Evolutionary conservation across 1,284 basidiomycete genomes (phyloP), one percentile per base, ranked within the genome.

Genomic region (Hymenochaete sp.): DNA sequence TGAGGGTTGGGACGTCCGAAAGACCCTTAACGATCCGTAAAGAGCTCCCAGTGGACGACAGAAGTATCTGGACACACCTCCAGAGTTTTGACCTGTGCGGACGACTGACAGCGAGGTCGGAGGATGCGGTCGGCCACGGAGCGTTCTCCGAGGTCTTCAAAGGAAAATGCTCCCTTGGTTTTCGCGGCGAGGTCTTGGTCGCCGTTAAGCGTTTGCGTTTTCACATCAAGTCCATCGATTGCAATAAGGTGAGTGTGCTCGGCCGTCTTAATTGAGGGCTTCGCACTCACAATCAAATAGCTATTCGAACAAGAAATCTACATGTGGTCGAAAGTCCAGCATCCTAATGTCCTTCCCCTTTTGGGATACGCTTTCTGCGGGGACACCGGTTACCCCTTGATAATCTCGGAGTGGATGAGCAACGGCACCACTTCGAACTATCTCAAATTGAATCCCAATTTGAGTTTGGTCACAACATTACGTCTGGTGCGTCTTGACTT

Each of bases 321-420:
- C 3, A 32, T 50, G 13, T 50, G 49, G 49, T 38, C 49, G 4
- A 44, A 38, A 28, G 40, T 50, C 18, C 5, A 43, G 25, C 42
- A 50, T 38, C 18, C 39, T 14, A 50, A 50, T 18, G 25, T 50
- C n/a, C 39, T 50, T 8, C 49, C 45, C 13, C 40, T 50, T 14
- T 38, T 43, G 5, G 49, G 49, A 16, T 50, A 42, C n/a, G 21
- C 43, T 35, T 27, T 47, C 7, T 33, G 39, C 13, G 49, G 45
- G 9, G 43, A 41, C 7, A 14, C 26, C 14, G 25, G 39, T 11
- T 44, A 41, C 27, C 49, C 45, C 7, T 44, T 45, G 2, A 13
- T 50, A 3, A 24, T 50, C 13, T 42, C 49, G 4, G 44, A 50
- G 28, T 50, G 45, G 49, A 50, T 50, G 40, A 25, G 39, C 7